These are phyloP conservation scores for Jaapia argillacea DNA, from an alignment of 768 basidiomycete species.

Conservation along the genomic window DNA sequence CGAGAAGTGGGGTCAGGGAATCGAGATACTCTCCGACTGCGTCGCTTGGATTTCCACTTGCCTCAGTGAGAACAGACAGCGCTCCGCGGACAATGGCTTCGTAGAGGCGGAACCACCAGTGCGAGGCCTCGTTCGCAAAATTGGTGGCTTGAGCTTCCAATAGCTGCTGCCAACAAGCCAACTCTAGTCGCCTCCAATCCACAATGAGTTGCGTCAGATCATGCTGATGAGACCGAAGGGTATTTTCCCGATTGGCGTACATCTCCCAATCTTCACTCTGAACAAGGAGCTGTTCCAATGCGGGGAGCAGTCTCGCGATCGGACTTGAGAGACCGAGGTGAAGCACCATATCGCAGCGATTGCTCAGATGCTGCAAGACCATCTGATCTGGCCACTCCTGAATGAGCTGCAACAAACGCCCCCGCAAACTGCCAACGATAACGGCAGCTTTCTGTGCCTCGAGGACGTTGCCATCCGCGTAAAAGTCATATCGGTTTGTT, in stretches of 20 bases:
- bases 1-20: conserved; percentile 65
- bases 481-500: conserved; percentile 56
- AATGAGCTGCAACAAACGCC: conserved; percentile 45
- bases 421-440: conserved; percentile 39
- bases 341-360: conserved; percentile 60
- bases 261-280: conserved; percentile 96
- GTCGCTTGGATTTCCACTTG: conserved; percentile 20
- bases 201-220: conserved; percentile 66
- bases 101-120: conserved; percentile 92
- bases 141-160: conserved; percentile 57
- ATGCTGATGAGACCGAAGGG: conserved; percentile 57
- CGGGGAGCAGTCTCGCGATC: conserved; percentile 72
- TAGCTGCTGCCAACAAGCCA: conserved; percentile 78
- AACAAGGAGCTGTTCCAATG: conserved; percentile 74
- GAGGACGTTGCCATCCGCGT: conserved; percentile 61
- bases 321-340: conserved; percentile 54
- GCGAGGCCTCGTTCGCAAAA: conserved; percentile 36
- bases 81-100: conserved; percentile 64
- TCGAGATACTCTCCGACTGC: conserved; percentile 43
- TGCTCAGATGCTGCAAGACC: conserved; percentile 79
- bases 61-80: conserved; percentile 29
- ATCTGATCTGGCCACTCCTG: conserved; percentile 95
- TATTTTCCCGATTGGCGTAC: conserved; percentile 88
- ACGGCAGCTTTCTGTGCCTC: conserved; percentile 56
- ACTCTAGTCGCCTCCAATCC: conserved; percentile 83